Conservation (phyloP, 371 early-diverging fungal genomes). For the Mortierella sp. region DNA sequence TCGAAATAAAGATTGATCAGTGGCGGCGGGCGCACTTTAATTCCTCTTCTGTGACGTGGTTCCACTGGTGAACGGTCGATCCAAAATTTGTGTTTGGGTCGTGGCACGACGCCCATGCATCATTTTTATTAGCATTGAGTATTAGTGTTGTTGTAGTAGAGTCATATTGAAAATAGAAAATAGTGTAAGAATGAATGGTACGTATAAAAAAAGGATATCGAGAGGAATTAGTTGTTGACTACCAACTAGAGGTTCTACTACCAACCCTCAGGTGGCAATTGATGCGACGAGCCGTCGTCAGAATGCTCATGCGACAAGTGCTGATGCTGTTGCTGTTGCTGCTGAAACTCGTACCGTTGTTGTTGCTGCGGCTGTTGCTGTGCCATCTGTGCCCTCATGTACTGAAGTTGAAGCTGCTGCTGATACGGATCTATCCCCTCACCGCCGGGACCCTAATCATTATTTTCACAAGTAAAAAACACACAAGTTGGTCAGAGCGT, state of each 20-base stretch:
- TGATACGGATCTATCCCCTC: conserved; percentile 43
- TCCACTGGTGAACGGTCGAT: not conserved
- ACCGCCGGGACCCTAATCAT: conserved; percentile 11
- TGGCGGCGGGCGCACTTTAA: not conserved
- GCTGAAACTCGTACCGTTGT: conserved; percentile 25
- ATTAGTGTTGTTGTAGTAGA: not conserved
- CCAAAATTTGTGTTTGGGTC: not conserved
- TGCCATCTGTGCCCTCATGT: conserved; percentile 48
- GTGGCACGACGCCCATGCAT: not conserved
- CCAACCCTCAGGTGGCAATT: conserved; percentile 13
- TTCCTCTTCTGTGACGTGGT: not conserved
- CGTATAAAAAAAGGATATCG: not conserved
- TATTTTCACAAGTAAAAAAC: not conserved
- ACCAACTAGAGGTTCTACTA: not conserved
- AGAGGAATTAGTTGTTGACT: not conserved
- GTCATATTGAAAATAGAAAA: too few relatives aligned
- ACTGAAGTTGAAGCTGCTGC: conserved; percentile 47
- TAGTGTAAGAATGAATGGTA: not conserved
- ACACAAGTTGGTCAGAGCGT: not conserved
- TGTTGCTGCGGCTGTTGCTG: conserved; percentile 35
- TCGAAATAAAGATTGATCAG: not conserved
- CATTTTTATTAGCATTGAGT: conserved; percentile 8
- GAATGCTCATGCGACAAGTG: not conserved
- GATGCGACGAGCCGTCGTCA: not conserved
- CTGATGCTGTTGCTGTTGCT: conserved; percentile 28